Percentiles rank a stretch among this genome's conserved stretches.
Evolutionary conservation across 768 basidiomycete genomes (phyloP).

Genomic region (Leccinellum rugosiceps): DNA sequence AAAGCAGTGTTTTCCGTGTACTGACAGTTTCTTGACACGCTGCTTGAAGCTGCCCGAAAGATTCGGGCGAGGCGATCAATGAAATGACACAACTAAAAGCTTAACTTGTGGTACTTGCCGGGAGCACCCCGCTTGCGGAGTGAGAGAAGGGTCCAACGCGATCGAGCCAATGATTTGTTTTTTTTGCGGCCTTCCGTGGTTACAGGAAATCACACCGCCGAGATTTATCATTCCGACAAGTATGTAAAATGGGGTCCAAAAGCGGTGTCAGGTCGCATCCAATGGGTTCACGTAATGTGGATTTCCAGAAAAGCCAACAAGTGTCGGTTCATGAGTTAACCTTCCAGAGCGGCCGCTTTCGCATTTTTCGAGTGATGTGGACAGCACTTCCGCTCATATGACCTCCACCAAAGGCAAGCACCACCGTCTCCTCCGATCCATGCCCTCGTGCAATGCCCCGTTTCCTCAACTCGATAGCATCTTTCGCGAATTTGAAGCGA

Average conservation of each 20-base stretch:
- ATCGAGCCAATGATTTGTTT: neutral
- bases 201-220: neutral
- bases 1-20: conserved; percentile 3
- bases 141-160: neutral
- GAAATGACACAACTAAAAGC: conserved; percentile 26
- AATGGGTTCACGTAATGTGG: conserved; percentile 28
- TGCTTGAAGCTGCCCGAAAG: neutral
- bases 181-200: conserved; percentile 2
- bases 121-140: conserved; percentile 13
- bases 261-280: conserved; percentile 16
- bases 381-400: conserved; percentile 71
- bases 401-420: conserved; percentile 80
- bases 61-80: conserved; percentile 19
- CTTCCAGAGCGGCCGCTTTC: conserved; percentile 77
- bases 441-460: conserved; percentile 67
- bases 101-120: conserved; percentile 24
- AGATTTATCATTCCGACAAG: conserved; percentile 13
- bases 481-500: conserved; percentile 90
- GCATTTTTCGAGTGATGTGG: conserved; percentile 84
- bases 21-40: conserved; percentile 9
- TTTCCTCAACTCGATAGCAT: conserved; percentile 80
- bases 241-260: conserved; percentile 22
- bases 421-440: conserved; percentile 86
- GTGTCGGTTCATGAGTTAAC: conserved; percentile 66
- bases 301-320: conserved; percentile 14